Evolutionary conservation across 1,284 basidiomycete genomes (phyloP), one percentile per base, ranked within the genome.

Genomic region (Malassezia slooffiae): DNA sequence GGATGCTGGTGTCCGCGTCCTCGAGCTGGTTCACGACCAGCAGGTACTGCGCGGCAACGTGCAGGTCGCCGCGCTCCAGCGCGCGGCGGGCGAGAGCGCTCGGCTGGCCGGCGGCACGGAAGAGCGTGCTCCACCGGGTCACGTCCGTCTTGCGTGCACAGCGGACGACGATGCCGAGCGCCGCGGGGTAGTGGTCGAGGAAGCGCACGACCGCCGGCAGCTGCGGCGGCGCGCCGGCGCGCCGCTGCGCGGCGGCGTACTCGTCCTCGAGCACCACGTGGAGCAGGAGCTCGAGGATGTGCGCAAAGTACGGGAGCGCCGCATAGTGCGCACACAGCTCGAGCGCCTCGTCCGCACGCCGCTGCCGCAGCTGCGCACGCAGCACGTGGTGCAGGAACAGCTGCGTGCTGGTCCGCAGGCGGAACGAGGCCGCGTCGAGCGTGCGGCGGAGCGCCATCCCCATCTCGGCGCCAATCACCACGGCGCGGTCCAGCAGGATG

Each of bases 141-240:
- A 91, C 79, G 71, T 99, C 93, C 3, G 89, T 97, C 74, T 99
- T 99, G 36, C 93, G 76, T 7, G 93, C 93, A 63, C 91, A 96
- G 5, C 85, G 82, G 7, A 96, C 91, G 1, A 97, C 85, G 4
- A 97, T 89, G 50, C 93, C 85, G 41, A 96, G 73, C 4, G 83
- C 79, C 40, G 79, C 81, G 47, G 87, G 82, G 66, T 96, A 97
- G 68, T 96, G 80, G 65, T 97, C 91, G 55, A 99, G 72, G 63
- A 99, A 97, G 52, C 85, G 83, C 41, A 95, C 76, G 2, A 85
- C 82, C 1, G 76, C 74, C 0, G 81, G 76, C 9, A 96, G 72
- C 2, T 82, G 43, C 21, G 45, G 35, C 23, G 75, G 70, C 15
- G 29, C 11, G 19, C 11, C 5, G 11, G 20, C 20, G 34, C 13